Conservation (phyloP, 257 asterid species). For the Ligustrum vulgare region DNA sequence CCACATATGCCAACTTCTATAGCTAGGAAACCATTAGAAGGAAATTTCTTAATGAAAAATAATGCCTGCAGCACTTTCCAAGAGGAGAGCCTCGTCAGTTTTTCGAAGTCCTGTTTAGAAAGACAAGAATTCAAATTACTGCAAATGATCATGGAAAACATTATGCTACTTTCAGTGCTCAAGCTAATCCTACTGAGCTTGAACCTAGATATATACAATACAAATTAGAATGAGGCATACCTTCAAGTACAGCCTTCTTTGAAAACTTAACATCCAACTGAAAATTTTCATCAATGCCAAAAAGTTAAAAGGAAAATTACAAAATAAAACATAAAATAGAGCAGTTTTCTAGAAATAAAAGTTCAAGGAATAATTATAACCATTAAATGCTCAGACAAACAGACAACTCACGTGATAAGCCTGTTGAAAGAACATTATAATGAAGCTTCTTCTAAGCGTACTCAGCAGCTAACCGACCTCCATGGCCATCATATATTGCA, state of each 20-base stretch:
- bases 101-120: conserved; percentile 59
- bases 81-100: conserved; percentile 78
- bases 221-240: conserved; percentile 36
- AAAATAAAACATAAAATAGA: conserved; percentile 15
- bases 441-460: conserved; percentile 85
- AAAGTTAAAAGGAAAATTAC: conserved; percentile 6
- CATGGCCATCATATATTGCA: conserved; percentile 88
- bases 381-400: too few relatives aligned
- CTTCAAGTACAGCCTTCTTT: conserved; percentile 79
- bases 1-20: conserved; percentile 5
- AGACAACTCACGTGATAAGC: conserved; percentile 99
- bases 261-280: conserved; percentile 86
- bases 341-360: conserved; percentile 4
- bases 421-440: conserved; percentile 71
- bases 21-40: conserved; percentile 8
- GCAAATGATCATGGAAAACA: neutral
- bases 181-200: conserved; percentile 9
- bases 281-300: conserved; percentile 27
- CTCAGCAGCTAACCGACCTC: conserved; percentile 83
- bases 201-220: neutral
- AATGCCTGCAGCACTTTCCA: conserved; percentile 74
- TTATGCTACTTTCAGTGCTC: conserved; percentile 5
- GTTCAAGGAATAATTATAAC: conserved; percentile 12
- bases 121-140: neutral
- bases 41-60: conserved; percentile 14